Conservation (phyloP, 345 rosid species). For the Capsella bursapastoris region DNA sequence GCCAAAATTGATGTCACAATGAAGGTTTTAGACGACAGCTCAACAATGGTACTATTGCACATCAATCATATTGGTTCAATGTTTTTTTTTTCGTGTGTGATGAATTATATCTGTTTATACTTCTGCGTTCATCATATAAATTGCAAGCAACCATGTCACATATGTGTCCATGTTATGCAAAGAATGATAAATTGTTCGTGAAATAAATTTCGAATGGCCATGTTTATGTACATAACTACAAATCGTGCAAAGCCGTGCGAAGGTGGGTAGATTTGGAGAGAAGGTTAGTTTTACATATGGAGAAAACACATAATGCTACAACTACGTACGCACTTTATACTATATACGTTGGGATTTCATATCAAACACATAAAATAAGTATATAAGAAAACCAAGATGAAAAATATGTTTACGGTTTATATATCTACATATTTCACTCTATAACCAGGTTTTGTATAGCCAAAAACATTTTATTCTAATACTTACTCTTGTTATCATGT, state of each 20-base stretch:
- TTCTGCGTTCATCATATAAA: neutral
- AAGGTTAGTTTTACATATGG: neutral
- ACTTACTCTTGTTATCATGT: neutral
- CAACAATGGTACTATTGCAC: neutral
- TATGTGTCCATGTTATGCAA: no score
- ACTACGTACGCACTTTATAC: neutral
- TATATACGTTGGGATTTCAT: neutral
- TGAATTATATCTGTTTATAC: constrained; percentile 15
- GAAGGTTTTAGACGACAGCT: constrained; percentile 1
- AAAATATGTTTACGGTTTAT: neutral
- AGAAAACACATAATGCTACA: neutral
- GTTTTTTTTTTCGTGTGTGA: neutral
- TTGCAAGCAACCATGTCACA: neutral
- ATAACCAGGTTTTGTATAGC: neutral
- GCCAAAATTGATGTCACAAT: neutral
- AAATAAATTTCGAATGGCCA: neutral
- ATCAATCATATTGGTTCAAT: constrained; percentile 16
- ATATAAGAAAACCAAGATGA: no score
- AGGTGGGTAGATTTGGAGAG: no score
- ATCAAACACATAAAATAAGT: neutral
- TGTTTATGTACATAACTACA: neutral
- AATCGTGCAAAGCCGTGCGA: neutral
- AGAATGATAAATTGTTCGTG: neutral
- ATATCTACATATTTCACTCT: neutral
- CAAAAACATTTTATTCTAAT: neutral